Evolutionary conservation across 345 rosid genomes (phyloP).

Genomic region (Erodium maritimum): DNA sequence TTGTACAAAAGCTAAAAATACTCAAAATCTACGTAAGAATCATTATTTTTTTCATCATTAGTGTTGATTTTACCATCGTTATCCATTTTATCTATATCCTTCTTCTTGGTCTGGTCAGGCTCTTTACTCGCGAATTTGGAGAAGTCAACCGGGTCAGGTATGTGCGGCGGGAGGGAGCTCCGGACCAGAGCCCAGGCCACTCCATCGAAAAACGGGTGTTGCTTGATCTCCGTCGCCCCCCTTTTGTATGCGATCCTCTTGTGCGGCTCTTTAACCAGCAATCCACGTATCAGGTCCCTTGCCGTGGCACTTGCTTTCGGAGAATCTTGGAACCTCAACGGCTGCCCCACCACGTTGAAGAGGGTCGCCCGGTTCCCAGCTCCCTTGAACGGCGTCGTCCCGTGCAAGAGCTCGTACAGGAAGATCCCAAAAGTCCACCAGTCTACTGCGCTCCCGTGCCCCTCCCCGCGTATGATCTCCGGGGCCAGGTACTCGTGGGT

Average conservation of each 20-base stretch:
- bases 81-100: neutral
- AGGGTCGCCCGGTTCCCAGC: slow-evolving; percentile 85
- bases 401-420: slow-evolving; percentile 71
- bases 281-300: slow-evolving; percentile 67
- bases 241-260: slow-evolving; percentile 71
- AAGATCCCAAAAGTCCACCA: slow-evolving; percentile 96
- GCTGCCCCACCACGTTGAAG: slow-evolving; percentile 75
- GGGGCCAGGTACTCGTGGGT: slow-evolving; percentile 91
- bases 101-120: slow-evolving; percentile 13
- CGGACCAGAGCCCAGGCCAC: slow-evolving; percentile 87
- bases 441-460: slow-evolving; percentile 93
- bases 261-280: slow-evolving; percentile 70
- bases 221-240: slow-evolving; percentile 89
- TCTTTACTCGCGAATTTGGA: slow-evolving; percentile 45
- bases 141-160: slow-evolving; percentile 72
- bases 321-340: slow-evolving; percentile 60
- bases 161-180: slow-evolving; percentile 68
- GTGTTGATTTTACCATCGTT: neutral
- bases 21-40: slow-evolving; percentile 45
- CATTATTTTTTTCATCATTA: slow-evolving; percentile 14
- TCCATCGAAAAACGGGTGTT: slow-evolving; percentile 82
- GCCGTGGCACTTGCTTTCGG: slow-evolving; percentile 59
- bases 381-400: slow-evolving; percentile 84
- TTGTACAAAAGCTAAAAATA: slow-evolving; percentile 26
- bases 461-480: slow-evolving; percentile 88